Conservation (phyloP, 148 eudicot species). For the Chenopodium formosanum region DNA sequence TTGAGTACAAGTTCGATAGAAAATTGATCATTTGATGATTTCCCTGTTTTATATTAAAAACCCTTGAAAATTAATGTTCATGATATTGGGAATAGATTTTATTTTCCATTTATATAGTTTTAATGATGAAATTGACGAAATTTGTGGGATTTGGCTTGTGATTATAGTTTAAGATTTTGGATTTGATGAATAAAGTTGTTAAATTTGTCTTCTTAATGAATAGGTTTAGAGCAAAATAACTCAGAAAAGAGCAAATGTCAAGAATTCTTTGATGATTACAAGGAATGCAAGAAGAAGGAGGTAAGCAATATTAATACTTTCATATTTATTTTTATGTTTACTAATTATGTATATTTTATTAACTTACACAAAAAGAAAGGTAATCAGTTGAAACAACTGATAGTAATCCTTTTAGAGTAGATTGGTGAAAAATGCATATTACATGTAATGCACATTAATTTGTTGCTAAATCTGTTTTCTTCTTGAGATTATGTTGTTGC, state of each 20-base stretch:
- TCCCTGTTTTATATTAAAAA: not conserved
- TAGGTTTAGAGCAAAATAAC: slow-evolving; percentile 76
- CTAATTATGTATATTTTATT: not conserved
- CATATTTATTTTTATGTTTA: not conserved
- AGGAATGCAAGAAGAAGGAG: slow-evolving; percentile 99
- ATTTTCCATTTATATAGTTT: not conserved
- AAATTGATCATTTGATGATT: not conserved
- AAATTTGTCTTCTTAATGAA: slow-evolving; percentile 10
- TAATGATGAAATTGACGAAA: not conserved
- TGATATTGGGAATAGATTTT: not conserved
- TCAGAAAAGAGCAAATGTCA: slow-evolving; percentile 90
- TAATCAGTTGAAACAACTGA: no score
- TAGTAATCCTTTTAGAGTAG: not conserved
- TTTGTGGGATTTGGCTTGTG: not conserved
- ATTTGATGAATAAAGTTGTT: not conserved
- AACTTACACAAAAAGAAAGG: no score
- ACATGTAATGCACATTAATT: not conserved
- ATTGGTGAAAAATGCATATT: not conserved
- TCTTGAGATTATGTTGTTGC: not conserved
- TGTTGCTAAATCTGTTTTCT: not conserved
- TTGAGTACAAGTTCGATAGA: not conserved
- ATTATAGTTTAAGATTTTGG: not conserved
- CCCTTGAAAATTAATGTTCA: not conserved
- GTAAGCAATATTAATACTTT: slow-evolving; percentile 26
- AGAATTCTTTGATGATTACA: slow-evolving; percentile 88